phyloP scores from a whole-genome alignment of 495 filamentous ascomycete genomes.

The Rostrohypoxylon terebratum region DNA sequence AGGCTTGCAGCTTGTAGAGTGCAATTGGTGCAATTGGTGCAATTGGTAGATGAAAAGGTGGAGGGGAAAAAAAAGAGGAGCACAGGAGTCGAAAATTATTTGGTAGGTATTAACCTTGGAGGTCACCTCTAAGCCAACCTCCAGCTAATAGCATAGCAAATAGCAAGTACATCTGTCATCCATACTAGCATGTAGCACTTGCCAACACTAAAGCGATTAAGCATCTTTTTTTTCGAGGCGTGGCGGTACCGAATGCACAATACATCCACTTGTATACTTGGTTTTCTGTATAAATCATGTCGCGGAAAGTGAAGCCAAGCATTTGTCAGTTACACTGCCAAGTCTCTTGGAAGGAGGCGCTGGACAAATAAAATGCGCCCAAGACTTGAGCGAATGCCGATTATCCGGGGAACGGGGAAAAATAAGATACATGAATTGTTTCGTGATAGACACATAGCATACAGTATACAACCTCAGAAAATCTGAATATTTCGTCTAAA shows the following conservation, averaged over 20 bases:
- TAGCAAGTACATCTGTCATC: too few relatives aligned
- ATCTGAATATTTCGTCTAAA: not conserved
- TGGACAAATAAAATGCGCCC: constrained; percentile 32
- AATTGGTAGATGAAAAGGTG: not conserved
- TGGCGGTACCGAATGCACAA: constrained; percentile 7
- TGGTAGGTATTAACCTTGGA: not conserved
- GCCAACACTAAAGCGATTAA: not conserved
- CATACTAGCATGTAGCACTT: too few relatives aligned
- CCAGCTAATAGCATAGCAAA: too few relatives aligned
- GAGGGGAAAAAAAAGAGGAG: not conserved
- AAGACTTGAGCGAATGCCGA: constrained; percentile 36
- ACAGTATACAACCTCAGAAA: too few relatives aligned
- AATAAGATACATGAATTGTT: constrained; percentile 20
- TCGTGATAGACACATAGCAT: not conserved
- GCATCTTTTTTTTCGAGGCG: not conserved
- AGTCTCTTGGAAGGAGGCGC: constrained; percentile 32
- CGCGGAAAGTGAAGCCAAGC: constrained; percentile 33
- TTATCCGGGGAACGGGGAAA: constrained; percentile 45
- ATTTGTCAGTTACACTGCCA: constrained; percentile 38
- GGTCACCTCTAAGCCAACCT: not conserved
- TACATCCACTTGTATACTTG: constrained; percentile 1
- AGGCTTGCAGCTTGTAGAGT: not conserved
- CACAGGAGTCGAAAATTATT: not conserved
- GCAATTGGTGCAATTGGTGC: not conserved
- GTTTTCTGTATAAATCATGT: not conserved